These are phyloP conservation scores for Imleria badia DNA, from an alignment of 768 basidiomycete species.

Conservation along the genomic window DNA sequence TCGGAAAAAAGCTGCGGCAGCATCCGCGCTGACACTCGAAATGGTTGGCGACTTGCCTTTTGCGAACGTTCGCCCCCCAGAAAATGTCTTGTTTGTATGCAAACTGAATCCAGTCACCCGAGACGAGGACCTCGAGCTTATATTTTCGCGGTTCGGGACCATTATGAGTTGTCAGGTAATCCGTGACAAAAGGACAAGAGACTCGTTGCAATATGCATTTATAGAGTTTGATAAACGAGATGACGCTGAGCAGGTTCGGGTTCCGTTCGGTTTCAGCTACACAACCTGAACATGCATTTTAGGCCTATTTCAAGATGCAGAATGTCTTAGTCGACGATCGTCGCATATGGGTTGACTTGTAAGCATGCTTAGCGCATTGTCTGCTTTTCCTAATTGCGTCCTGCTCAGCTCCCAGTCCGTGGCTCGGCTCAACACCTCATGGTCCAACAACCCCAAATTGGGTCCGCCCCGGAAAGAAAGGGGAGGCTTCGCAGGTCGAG, in stretches of 20 bases:
- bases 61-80: constrained; percentile 95
- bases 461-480: constrained; percentile 38
- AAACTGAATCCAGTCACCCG: constrained; percentile 95
- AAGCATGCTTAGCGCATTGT: constrained; percentile 30
- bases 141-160: constrained; percentile 92
- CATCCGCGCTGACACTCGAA: constrained; percentile 94
- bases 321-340: constrained; percentile 97
- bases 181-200: constrained; percentile 92
- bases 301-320: constrained; percentile 99
- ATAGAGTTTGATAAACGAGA: constrained; percentile 96
- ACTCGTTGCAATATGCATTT: constrained; percentile 97
- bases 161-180: constrained; percentile 99
- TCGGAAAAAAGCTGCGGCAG: constrained; percentile 85
- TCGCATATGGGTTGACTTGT: constrained; percentile 99
- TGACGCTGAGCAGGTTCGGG: constrained; percentile 85
- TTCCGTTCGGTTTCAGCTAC: not conserved
- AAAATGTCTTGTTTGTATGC: constrained; percentile 98
- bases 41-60: constrained; percentile 99
- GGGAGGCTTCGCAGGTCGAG: constrained; percentile 65
- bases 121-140: constrained; percentile 95
- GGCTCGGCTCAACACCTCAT: constrained; percentile 74
- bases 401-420: constrained; percentile 84
- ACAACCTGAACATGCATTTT: constrained; percentile 10
- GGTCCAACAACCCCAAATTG: constrained; percentile 76
- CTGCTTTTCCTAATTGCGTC: constrained; percentile 19